Base-by-base conservation (phyloP, 257 asterid species). In the Solanum appendiculatum region DNA sequence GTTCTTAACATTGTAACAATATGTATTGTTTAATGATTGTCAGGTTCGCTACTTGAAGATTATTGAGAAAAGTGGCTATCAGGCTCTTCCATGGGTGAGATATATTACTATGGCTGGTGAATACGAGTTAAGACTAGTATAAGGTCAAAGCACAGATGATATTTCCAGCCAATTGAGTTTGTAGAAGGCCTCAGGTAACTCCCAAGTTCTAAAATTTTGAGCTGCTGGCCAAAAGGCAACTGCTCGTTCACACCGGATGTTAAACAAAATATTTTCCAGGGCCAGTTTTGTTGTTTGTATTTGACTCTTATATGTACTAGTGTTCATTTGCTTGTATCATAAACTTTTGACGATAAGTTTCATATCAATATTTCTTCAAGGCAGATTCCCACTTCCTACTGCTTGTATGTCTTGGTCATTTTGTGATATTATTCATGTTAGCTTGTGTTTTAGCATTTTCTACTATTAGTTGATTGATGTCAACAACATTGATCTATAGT, bases 21-120 rank as follows among this genome's bases (percentile, higher is more conserved):
- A 81, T 81, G 85, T n/a, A 29, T 20, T 48, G 20, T 81, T 51
- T 25, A 48, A 46, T 81, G 85, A 23, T 29, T 81, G 69, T 48
- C 81, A 95, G 98, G 96, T 94, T 85, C 97, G 97, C 25, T 94
- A 95, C 93, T 90, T 95, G 91, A 95, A 95, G 91, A 94, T 95
- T 84, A 95, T 95, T 51, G 98, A 95, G 89, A 95, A 95, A 91
- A 94, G 98, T 88, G 98, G 98, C 68, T 95, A 95, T 85, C 98
- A 93, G 88, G 95, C 97, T 89, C 97, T 95, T 54, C 98, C 98
- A 23, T 94, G 98, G 98, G 98, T 93, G 92, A 93, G 97, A 90
- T 95, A 93, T 88, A 95, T 95, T 83, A 95, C 98, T 80, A 93
- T 93, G 98, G 98, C 95, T 48, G 98, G 98, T 88, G 98, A 95